phyloP scores from a whole-genome alignment of 495 filamentous ascomycete genomes.

The Penicillium argentinense region DNA sequence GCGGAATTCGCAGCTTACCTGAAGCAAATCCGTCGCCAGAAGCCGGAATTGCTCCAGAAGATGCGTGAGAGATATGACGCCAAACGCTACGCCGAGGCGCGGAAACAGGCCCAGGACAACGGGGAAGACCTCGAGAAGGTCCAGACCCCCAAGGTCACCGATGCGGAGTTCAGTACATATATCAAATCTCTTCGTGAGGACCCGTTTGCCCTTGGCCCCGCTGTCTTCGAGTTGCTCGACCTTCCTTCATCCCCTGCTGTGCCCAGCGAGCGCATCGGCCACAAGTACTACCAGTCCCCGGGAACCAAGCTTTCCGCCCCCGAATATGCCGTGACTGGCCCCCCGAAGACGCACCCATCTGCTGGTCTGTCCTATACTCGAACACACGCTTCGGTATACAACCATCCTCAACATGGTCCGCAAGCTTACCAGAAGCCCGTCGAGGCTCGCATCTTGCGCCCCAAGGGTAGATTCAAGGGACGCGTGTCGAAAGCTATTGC shows the following conservation, averaged over 20 bases:
- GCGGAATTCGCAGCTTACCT: conserved; percentile 70
- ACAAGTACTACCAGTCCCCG: conserved; percentile 38
- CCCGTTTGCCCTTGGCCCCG: conserved; percentile 43
- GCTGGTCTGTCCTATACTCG: conserved; percentile 85
- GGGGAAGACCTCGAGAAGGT: conserved; percentile 40
- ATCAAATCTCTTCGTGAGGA: conserved; percentile 59
- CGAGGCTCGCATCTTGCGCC: conserved; percentile 63
- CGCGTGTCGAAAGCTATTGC: conserved; percentile 37
- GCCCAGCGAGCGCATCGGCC: conserved; percentile 35
- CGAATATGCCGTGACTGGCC: conserved; percentile 59
- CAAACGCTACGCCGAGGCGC: conserved; percentile 43
- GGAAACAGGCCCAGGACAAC: conserved; percentile 46
- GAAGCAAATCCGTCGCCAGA: conserved; percentile 58
- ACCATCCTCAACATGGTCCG: conserved; percentile 83
- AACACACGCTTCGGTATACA: conserved; percentile 64
- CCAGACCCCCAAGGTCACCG: conserved; percentile 48
- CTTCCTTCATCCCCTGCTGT: conserved; percentile 44
- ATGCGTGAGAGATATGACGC: conserved; percentile 46
- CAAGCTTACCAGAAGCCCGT: conserved; percentile 62
- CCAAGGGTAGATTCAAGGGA: conserved; percentile 41
- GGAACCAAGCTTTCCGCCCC: conserved; percentile 36
- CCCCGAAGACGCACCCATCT: conserved; percentile 86
- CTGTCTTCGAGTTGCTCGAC: conserved; percentile 49
- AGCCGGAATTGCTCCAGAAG: conserved; percentile 61
- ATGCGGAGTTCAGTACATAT: conserved; percentile 59